phyloP scores from a whole-genome alignment of 768 basidiomycete species.

The Trametes meyenii region DNA sequence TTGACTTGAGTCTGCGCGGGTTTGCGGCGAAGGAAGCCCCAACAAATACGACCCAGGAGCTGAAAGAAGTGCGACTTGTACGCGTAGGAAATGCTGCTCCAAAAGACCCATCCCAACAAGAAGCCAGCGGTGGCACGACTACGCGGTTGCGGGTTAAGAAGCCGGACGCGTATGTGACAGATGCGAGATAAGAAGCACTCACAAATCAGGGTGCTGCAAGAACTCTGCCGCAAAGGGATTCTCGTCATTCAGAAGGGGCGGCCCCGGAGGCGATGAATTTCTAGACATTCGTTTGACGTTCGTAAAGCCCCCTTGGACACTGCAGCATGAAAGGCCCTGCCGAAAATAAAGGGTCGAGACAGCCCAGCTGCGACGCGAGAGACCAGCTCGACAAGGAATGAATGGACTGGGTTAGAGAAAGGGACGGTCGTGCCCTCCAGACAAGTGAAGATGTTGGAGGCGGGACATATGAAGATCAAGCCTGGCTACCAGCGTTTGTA shows the following conservation, averaged over 20 bases:
- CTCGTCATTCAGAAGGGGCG: conserved; percentile 12
- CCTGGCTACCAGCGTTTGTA: conserved; percentile 5
- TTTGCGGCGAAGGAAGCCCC: conserved; percentile 4
- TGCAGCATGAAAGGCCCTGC: conserved; percentile 12
- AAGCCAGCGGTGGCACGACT: conserved; percentile 44
- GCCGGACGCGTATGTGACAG: background rate
- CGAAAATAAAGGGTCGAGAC: conserved; percentile 2
- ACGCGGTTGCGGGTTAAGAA: background rate
- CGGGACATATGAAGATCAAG: conserved; percentile 6
- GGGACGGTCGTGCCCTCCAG: conserved; percentile 1
- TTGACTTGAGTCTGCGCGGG: background rate
- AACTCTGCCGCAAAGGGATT: conserved; percentile 29
- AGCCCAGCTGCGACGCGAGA: conserved; percentile 29
- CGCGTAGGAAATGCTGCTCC: conserved; percentile 34
- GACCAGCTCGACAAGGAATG: conserved; percentile 31
- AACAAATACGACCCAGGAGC: conserved; percentile 13
- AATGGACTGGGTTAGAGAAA: conserved; percentile 4
- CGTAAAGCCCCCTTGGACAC: background rate
- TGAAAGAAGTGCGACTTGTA: conserved; percentile 13
- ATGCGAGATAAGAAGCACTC: conserved; percentile 17
- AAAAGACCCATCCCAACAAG: conserved; percentile 45
- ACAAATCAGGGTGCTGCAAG: conserved; percentile 40
- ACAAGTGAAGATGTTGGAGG: conserved; percentile 4
- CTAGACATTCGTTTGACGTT: conserved; percentile 15
- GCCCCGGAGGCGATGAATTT: background rate